A percentile compares a stretch with the other conserved stretches of the same genome.
phyloP scores from a whole-genome alignment of 1,284 basidiomycete genomes.

The Chalciporus piperatoides region DNA sequence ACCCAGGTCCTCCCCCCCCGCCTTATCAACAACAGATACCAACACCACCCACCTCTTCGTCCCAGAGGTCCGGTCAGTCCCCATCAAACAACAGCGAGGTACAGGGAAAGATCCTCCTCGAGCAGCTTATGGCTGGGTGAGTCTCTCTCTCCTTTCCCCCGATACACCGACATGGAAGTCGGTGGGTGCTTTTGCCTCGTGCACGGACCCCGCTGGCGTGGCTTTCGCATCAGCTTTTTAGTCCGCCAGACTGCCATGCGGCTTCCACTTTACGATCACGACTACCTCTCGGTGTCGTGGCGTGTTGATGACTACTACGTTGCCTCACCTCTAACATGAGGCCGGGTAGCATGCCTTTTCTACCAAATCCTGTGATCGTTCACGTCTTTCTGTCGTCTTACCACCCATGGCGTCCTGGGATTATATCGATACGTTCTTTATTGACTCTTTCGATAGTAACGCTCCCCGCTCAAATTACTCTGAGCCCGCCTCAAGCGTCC shows the following conservation, averaged over 20 bases:
- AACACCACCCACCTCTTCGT: slow-evolving; percentile 58
- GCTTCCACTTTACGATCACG: background rate
- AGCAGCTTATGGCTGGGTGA: slow-evolving; percentile 77
- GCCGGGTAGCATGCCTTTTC: slow-evolving; percentile 21
- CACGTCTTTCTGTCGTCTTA: slow-evolving; percentile 6
- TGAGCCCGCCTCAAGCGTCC: slow-evolving; percentile 45
- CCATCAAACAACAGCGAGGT: slow-evolving; percentile 52
- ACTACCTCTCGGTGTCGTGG: slow-evolving; percentile 1
- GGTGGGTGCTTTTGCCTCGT: slow-evolving; percentile 2
- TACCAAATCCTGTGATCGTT: slow-evolving; percentile 1
- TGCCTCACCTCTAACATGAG: slow-evolving; percentile 31
- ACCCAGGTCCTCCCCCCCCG: slow-evolving; percentile 30
- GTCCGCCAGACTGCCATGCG: background rate
- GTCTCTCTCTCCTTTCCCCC: slow-evolving; percentile 27
- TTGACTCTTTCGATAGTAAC: slow-evolving; percentile 38
- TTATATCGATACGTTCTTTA: slow-evolving; percentile 29
- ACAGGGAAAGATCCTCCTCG: slow-evolving; percentile 70
- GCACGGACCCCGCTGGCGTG: slow-evolving; percentile 7
- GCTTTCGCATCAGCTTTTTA: background rate
- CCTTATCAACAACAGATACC: slow-evolving; percentile 63
- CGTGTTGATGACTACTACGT: slow-evolving; percentile 9
- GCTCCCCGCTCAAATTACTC: slow-evolving; percentile 52
- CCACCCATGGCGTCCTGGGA: slow-evolving; percentile 32
- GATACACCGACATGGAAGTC: background rate
- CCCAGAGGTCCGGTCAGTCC: slow-evolving; percentile 53